Conservation (phyloP, 2,329 filamentous ascomycete genomes). For the Trichophyton simii region DNA sequence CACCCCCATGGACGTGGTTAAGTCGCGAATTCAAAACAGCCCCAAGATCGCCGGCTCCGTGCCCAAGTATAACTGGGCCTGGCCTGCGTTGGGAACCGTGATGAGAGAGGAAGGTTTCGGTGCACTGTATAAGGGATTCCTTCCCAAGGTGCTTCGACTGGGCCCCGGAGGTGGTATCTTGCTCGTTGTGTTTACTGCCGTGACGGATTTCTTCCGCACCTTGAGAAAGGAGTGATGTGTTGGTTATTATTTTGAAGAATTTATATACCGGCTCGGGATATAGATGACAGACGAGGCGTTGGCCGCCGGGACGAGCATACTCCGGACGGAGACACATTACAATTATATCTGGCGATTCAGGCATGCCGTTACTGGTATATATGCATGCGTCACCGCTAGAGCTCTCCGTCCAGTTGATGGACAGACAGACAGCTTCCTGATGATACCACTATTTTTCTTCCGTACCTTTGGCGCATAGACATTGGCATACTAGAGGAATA, state of each 20-base stretch:
- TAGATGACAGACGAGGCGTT: not conserved
- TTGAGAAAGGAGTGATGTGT: slow-evolving; percentile 24
- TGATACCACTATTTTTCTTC: not conserved
- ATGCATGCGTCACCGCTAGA: not conserved
- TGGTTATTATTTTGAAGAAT: not conserved
- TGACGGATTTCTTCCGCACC: slow-evolving; percentile 72
- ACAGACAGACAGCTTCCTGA: not conserved
- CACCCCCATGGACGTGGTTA: slow-evolving; percentile 94
- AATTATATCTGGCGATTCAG: not conserved
- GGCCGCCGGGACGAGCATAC: not conserved
- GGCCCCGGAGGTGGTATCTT: slow-evolving; percentile 55
- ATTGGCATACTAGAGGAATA: not conserved
- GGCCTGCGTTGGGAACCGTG: slow-evolving; percentile 71
- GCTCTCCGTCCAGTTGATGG: not conserved
- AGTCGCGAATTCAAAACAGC: slow-evolving; percentile 94
- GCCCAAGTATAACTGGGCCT: slow-evolving; percentile 99
- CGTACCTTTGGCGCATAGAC: not conserved
- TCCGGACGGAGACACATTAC: not conserved
- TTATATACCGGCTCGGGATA: not conserved
- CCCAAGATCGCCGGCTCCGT: slow-evolving; percentile 65
- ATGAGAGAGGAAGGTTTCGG: slow-evolving; percentile 84
- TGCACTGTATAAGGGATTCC: slow-evolving; percentile 94
- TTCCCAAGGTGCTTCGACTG: slow-evolving; percentile 79
- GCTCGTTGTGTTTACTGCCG: slow-evolving; percentile 38
- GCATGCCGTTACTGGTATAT: not conserved